Base-by-base conservation (phyloP, 2,329 filamentous ascomycete genomes). In the Sporothrix curviconia region DNA sequence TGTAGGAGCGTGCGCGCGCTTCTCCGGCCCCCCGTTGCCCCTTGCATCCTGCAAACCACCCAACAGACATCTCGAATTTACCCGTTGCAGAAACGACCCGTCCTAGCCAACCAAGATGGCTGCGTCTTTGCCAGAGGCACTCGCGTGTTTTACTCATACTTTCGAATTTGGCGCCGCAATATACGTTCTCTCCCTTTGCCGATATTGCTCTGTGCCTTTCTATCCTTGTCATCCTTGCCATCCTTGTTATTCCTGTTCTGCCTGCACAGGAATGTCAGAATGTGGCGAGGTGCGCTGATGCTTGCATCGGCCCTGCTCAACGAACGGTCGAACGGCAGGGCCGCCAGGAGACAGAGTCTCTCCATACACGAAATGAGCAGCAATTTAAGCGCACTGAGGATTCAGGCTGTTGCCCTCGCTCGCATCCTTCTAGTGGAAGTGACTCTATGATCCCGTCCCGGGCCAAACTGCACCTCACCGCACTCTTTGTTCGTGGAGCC, bases 51-150 rank as follows among this genome's bases (percentile, higher is more conserved):
- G 12, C 47, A 30, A 50, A 36, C 36, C 24, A 19, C 25, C 50
- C 36, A 53, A 32, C 51, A 34, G 7, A 51, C 30, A 55, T 55
- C 40, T 44, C 40, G 39, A 30, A 46, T 50, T 46, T 55, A 46
- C 52, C 52, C 52, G 53, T 37, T 49, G 42, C 53, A 49, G 42
- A 30, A 39, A 19, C 32, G 24, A 39, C 34, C 24, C n/a, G 14
- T 32, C 30, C n/a, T 14, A 49, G 34, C 53, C 53, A 55, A 55
- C 42, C 43, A 55, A 55, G 46, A 22, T 15, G 28, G 4, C 28
- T 17, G 28, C 28, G n/a, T n/a, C 39, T 3, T 44, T 34, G 39
- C 17, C 51, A 24, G 36, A 43, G n/a, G 40, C 12, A 24, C 15
- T 44, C 22, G 15, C 8, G 19, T 46, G 52, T 46, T 55, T 55